Base-by-base conservation (phyloP, 352 stramenopile species). In the Globisporangium spiculum region DNA sequence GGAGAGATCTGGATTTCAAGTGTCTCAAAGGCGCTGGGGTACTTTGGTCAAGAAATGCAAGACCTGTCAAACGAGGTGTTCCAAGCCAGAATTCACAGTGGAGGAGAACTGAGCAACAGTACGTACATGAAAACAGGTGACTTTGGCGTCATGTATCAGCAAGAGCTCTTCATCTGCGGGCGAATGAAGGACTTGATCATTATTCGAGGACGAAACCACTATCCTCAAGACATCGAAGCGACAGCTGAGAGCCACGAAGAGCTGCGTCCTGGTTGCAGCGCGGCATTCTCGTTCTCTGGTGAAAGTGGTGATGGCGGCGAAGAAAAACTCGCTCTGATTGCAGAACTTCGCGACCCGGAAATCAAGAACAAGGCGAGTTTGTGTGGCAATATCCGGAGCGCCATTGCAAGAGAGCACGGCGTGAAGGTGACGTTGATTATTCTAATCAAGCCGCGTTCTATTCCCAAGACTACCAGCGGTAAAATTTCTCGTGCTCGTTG, bases 111-210 rank as follows among this genome's bases (percentile, higher is more conserved):
- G 22, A 77, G 62, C 16, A 70, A 68, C 9, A 74, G 64, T 12
- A 60, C 59, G 14, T 99, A 96, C 67, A 74, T 99, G 10, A 84
- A 89, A 63, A 99, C 98, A 4, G 98, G 98, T 4, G 98, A 99
- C 83, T 83, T 99, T 38, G 98, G 98, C 4, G 99, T 99, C 71
- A 68, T 99, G 3, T 94, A 98, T 73, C 79, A 98, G 20, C 75
- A 91, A 22, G 95, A 99, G 70, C 74, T 97, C 18, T 99, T 99
- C 81, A 97, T 99, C 59, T 99, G 97, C 78, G 98, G 98, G 7
- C 88, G 98, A 48, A 89, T 98, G 58, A 99, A 99, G 80, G 98
- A 99, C 75, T 76, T 99, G 24, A 97, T 99, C 63, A 99, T 99
- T 77, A 92, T 99, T 55, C 88, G 96, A n/a, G 98, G 98, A 8